Evolutionary conservation across 768 basidiomycete genomes (phyloP), one percentile per base, ranked within the genome.

Genomic region (Leccinum fibrillosum): DNA sequence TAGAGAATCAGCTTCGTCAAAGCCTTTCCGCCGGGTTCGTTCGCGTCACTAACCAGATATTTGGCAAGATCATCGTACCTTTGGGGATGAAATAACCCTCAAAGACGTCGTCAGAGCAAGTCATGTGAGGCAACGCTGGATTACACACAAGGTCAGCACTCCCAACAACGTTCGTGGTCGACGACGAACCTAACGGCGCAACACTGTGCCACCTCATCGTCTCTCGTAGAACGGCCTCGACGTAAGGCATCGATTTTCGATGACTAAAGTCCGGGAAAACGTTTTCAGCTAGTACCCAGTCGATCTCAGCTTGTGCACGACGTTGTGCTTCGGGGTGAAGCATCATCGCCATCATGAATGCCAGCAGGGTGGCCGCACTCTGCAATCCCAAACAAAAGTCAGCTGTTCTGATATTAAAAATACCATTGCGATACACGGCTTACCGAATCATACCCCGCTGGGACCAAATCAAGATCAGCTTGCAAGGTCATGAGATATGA

Each of bases 101-200:
- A 56, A 79, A 82, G 4, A 73, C 64, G 58, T 83, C 81, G 49
- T 82, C 79, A 8, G 61, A 39, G 17, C 49, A 56, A 19, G 71
- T 73, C 60, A 63, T 63, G 44, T 67, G 72, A 47, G 70, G 70
- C 32, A 73, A 34, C 28, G 69, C 69, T 71, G 44, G 32, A 49
- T 53, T 19, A 3, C n/a, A 28, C 17, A 19, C 26, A 32, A 4
- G 5, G 28, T 70, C 37, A 68, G 60, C 39, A 28, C 51, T 11
- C 47, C 42, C 7, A 47, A 52, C 21, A 25, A 34, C 9, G 10
- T 13, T 1, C 7, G 17, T n/a, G 1, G 2, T 48, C 42, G 6
- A 26, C 28, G 23, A 57, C 69, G 17, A 44, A 73, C 70, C 72
- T 50, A 72, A 39, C 2, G 70, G 70, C 23, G 66, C 59, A 47